Evolutionary conservation across 805 yeast genomes (phyloP), one percentile per base, ranked within the genome.

Genomic region (Ogataea thermomethanolica): DNA sequence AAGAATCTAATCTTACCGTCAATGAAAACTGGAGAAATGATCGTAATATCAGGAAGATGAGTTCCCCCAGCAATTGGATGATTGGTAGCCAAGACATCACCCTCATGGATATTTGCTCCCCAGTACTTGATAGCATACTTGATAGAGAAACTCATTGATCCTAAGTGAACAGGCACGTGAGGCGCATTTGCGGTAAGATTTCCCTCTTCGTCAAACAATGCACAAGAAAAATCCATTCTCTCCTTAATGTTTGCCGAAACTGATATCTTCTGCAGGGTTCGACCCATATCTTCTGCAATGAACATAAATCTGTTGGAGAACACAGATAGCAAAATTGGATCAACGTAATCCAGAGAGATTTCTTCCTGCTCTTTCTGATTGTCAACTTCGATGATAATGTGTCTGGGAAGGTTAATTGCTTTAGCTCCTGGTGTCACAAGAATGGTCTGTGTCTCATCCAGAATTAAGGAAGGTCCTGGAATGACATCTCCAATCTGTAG

Each of bases 1-100:
- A 76, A 74, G 49, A 76, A 76, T 22, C 69, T 63, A 11, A 74
- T 69, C 27, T 66, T 58, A 15, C 67, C 69, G 12, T 73, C 68
- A 40, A 66, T 58, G 46, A 73, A 67, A 2, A 77, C 80, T 1
- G 83, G 83, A 0, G 81, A 72, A 20, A 77, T 72, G 22, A 77
- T 71, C 1, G 82, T 77, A 42, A 77, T 70, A 53, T 71, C 76
- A 15, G 75, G 76, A 30, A 71, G 55, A 50, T 70, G 76, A 1
- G 74, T 69, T 25, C 76, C 76, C 41, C 71, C 71, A 17, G 65
- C 72, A 27, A 57, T 55, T 7, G 76, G 76, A 36, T 64, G 64
- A 39, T 71, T 70, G 8, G 75, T 61, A 37, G 65, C 64, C 22
- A 71, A 48, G 29, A 71, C 65, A 54, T 71, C 76, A 44, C 75